Conservation (phyloP, 805 yeast species). For the Saturnispora sanitii region DNA sequence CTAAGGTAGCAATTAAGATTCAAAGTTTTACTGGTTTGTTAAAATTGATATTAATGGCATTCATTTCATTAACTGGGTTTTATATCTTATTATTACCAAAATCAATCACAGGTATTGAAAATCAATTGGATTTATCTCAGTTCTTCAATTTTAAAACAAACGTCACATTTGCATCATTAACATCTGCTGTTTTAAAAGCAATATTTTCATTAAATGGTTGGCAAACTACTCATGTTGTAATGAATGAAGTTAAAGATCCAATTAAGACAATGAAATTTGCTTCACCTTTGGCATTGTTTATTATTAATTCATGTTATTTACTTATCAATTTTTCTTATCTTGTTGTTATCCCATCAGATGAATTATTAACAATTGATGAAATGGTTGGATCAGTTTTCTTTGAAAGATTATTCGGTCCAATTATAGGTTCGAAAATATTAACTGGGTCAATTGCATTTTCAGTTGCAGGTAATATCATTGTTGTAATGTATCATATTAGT, state of each 20-base stretch:
- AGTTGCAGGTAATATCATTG: conserved; percentile 48
- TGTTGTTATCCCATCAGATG: conserved; percentile 40
- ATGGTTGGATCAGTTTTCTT: conserved; percentile 44
- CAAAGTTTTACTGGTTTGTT: conserved; percentile 57
- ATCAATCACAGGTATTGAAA: conserved; percentile 34
- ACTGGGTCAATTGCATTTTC: conserved; percentile 43
- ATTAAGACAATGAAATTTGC: conserved; percentile 41
- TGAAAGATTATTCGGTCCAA: conserved; percentile 40
- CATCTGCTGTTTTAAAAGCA: conserved; percentile 43
- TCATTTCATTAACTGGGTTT: conserved; percentile 49
- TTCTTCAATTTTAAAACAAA: conserved; percentile 22
- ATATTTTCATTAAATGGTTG: conserved; percentile 45
- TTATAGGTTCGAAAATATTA: conserved; percentile 38
- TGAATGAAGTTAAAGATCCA: conserved; percentile 48
- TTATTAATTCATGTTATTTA: conserved; percentile 36
- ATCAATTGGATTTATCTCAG: conserved; percentile 28
- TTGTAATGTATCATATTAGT: conserved; percentile 43
- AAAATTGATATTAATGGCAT: conserved; percentile 43
- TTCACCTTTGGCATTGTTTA: conserved; percentile 38
- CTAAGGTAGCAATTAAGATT: conserved; percentile 46
- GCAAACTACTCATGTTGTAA: conserved; percentile 44
- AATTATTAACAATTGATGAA: conserved; percentile 36
- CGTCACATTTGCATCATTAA: conserved; percentile 34
- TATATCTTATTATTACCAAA: conserved; percentile 46
- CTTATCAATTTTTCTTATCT: conserved; percentile 42